phyloP scores from a whole-genome alignment of 345 rosid genomes.

The Gossypium ekmanianum region DNA sequence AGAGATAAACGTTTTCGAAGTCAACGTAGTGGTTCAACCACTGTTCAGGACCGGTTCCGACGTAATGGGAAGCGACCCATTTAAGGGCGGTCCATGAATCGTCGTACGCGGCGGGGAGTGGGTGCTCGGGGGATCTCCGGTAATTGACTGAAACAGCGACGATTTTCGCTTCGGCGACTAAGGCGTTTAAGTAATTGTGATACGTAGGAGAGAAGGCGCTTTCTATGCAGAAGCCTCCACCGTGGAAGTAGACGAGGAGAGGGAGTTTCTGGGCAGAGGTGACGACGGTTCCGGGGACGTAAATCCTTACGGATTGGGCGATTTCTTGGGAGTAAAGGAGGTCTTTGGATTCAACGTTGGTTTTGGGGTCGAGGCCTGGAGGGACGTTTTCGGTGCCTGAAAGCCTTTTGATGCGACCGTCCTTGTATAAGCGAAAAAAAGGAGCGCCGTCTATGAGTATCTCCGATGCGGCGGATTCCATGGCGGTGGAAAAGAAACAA shows the following conservation, averaged over 20 bases:
- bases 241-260: constrained; percentile 47
- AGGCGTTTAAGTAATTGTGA: constrained; percentile 25
- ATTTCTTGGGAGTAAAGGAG: constrained; percentile 23
- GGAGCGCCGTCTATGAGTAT: constrained; percentile 25
- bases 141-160: constrained; percentile 49
- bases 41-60: constrained; percentile 31
- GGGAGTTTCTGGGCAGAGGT: constrained; percentile 29
- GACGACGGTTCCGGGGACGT: constrained; percentile 19
- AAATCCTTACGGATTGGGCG: constrained; percentile 8
- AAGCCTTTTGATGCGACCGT: constrained; percentile 42
- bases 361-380: constrained; percentile 22
- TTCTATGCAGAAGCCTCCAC: constrained; percentile 46
- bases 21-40: constrained; percentile 35
- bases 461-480: constrained; percentile 20
- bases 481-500: background rate
- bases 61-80: constrained; percentile 35
- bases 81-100: constrained; percentile 39
- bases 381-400: constrained; percentile 17
- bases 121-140: constrained; percentile 38
- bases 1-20: constrained; percentile 26
- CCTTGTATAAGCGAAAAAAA: constrained; percentile 24
- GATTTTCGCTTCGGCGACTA: constrained; percentile 33
- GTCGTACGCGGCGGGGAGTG: constrained; percentile 29
- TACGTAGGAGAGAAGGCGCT: constrained; percentile 32
- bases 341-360: constrained; percentile 41